Conservation (phyloP, 352 stramenopile species). For the Nannochloropsis limnetica region DNA sequence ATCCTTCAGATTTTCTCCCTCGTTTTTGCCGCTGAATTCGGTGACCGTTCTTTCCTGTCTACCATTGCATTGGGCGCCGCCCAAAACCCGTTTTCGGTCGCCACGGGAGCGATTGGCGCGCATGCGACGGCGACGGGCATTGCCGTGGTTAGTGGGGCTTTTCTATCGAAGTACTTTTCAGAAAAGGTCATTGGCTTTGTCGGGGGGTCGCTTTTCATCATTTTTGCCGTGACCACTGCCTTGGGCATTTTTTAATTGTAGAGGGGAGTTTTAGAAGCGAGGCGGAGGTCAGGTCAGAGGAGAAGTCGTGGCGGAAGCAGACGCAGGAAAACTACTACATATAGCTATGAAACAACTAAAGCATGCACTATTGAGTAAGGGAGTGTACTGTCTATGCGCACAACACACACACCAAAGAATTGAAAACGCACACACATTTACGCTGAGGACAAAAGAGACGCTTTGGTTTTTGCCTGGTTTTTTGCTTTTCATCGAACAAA, state of each 20-base stretch:
- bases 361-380: too few relatives aligned
- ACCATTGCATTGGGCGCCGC: slow-evolving; percentile 70
- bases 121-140: slow-evolving; percentile 56
- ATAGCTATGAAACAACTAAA: too few relatives aligned
- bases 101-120: slow-evolving; percentile 62
- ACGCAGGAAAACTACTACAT: too few relatives aligned
- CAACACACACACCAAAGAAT: too few relatives aligned
- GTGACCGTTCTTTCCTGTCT: slow-evolving; percentile 68
- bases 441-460: too few relatives aligned
- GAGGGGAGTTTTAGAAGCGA: too few relatives aligned
- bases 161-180: slow-evolving; percentile 69
- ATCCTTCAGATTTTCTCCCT: slow-evolving; percentile 67
- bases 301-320: too few relatives aligned
- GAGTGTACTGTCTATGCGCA: too few relatives aligned
- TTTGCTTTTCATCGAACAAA: too few relatives aligned
- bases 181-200: slow-evolving; percentile 71
- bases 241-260: slow-evolving; percentile 56
- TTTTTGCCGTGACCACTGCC: slow-evolving; percentile 70
- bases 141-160: slow-evolving; percentile 52
- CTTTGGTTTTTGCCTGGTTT: too few relatives aligned
- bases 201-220: slow-evolving; percentile 65
- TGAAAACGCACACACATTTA: too few relatives aligned
- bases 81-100: slow-evolving; percentile 67
- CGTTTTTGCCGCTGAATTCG: slow-evolving; percentile 74
- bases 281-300: too few relatives aligned